Conservation (phyloP, 192 early-diverging fungal species). For the Funneliformis geosporum region DNA sequence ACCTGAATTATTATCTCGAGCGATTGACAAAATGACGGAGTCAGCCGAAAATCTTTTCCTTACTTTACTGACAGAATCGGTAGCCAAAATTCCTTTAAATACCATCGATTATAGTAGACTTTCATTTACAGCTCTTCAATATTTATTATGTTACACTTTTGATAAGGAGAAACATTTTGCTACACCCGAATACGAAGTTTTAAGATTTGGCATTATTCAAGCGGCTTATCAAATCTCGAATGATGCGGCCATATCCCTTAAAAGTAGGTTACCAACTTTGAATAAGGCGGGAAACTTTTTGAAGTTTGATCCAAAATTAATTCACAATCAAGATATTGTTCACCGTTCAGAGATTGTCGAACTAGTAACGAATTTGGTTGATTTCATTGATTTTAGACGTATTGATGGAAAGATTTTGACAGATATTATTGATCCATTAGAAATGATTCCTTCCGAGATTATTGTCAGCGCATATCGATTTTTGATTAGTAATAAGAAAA, state of each 20-base stretch:
- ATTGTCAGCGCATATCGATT: neutral
- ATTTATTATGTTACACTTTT: conserved; percentile 1
- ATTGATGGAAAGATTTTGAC: neutral
- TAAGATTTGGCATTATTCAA: neutral
- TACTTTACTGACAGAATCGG: neutral
- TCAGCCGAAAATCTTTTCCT: neutral
- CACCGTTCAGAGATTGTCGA: neutral
- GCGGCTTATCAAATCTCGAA: neutral
- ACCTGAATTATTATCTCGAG: neutral
- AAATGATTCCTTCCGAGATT: neutral
- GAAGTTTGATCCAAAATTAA: neutral
- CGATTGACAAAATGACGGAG: neutral
- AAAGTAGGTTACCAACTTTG: neutral
- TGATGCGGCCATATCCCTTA: neutral
- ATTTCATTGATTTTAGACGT: neutral
- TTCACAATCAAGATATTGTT: neutral
- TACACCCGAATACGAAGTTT: conserved; percentile 11
- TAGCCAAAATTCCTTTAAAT: conserved; percentile 6
- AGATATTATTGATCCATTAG: conserved; percentile 21
- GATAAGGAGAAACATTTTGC: conserved; percentile 16
- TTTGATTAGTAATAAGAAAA: neutral
- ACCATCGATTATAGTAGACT: neutral
- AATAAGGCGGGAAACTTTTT: neutral
- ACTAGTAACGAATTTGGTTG: neutral
- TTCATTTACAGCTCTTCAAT: neutral